A percentile compares a stretch with the other conserved stretches of the same genome.
phyloP scores from a whole-genome alignment of 2,329 filamentous ascomycete genomes.

The Stagonosporopsis tanaceti region DNA sequence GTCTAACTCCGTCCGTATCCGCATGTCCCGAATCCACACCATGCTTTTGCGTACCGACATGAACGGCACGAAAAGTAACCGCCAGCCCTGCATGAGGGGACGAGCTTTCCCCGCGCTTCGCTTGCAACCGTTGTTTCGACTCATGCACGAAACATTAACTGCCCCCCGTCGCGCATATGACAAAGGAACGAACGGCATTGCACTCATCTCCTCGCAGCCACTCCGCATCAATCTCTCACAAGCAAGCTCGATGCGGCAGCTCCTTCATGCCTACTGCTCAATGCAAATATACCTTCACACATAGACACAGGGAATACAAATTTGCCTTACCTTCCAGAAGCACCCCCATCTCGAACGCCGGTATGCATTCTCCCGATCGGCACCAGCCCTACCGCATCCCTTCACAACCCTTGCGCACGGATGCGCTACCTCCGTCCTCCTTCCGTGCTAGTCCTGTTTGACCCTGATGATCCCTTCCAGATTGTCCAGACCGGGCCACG shows the following conservation, averaged over 20 bases:
- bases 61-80: constrained; percentile 6
- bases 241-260: background rate
- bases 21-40: background rate
- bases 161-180: background rate
- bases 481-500: constrained; percentile 8
- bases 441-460: background rate
- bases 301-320: background rate
- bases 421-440: background rate
- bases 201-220: background rate
- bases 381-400: constrained; percentile 10
- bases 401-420: constrained; percentile 2
- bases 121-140: constrained; percentile 10
- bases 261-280: background rate
- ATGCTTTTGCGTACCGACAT: constrained; percentile 4
- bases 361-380: background rate
- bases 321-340: background rate
- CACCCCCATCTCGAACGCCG: background rate
- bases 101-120: constrained; percentile 18
- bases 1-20: background rate
- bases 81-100: constrained; percentile 9
- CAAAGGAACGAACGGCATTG: background rate
- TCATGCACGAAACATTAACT: constrained; percentile 10
- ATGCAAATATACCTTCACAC: background rate
- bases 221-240: background rate
- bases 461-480: constrained; percentile 17